phyloP scores from a whole-genome alignment of 2,329 filamentous ascomycete species.

The Colletotrichum caudatum region DNA sequence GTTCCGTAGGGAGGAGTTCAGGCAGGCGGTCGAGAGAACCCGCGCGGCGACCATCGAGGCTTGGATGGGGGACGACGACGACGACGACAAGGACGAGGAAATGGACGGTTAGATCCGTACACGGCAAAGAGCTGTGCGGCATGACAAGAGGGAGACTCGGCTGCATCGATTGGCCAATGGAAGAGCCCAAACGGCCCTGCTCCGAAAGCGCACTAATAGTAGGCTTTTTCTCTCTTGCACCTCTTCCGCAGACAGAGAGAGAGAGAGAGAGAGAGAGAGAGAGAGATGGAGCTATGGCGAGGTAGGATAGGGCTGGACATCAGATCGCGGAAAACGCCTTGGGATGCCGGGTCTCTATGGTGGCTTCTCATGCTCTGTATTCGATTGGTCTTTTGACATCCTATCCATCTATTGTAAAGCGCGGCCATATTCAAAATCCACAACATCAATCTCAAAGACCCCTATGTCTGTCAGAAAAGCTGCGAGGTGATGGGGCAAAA shows the following conservation, averaged over 20 bases:
- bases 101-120: conserved; percentile 23
- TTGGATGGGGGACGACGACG: conserved; percentile 28
- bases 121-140: background rate
- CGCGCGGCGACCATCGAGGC: conserved; percentile 32
- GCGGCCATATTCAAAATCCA: conserved; percentile 23
- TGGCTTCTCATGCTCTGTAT: background rate
- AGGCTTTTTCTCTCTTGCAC: background rate
- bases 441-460: background rate
- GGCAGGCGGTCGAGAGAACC: conserved; percentile 31
- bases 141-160: background rate
- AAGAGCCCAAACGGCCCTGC: background rate
- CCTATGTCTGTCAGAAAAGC: background rate
- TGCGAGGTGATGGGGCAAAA: background rate
- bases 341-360: conserved; percentile 15
- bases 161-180: conserved; percentile 7
- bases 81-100: conserved; percentile 33
- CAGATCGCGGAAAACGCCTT: conserved; percentile 27
- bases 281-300: background rate
- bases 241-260: background rate
- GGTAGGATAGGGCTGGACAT: conserved; percentile 11
- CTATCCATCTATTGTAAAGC: background rate
- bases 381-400: background rate
- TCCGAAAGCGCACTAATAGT: background rate
- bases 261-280: no score
- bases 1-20: conserved; percentile 36